Percentiles rank a stretch among this genome's conserved stretches.
Conservation (phyloP, 805 yeast species). For the Candida ipomoeae region DNA sequence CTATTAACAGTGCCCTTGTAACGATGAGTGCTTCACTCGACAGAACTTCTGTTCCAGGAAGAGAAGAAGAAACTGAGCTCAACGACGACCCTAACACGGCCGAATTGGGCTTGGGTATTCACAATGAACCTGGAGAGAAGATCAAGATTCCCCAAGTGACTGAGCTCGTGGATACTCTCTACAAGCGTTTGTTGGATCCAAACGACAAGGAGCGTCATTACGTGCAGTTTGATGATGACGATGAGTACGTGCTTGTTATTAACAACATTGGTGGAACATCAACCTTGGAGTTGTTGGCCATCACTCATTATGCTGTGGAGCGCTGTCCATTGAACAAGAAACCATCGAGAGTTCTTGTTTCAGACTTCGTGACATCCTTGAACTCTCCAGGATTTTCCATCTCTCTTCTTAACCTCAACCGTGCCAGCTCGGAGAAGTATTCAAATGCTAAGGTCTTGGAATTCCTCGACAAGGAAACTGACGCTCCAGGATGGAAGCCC, state of each 20-base stretch:
- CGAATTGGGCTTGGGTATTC: slow-evolving; percentile 94
- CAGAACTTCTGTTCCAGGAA: slow-evolving; percentile 87
- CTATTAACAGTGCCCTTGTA: slow-evolving; percentile 62
- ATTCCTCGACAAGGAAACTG: slow-evolving; percentile 65
- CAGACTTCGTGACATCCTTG: slow-evolving; percentile 83
- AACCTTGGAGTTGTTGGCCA: slow-evolving; percentile 68
- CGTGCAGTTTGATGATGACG: slow-evolving; percentile 61
- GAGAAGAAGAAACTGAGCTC: slow-evolving; percentile 41
- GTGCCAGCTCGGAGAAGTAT: slow-evolving; percentile 22
- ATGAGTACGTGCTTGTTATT: slow-evolving; percentile 65
- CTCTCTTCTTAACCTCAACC: slow-evolving; percentile 67
- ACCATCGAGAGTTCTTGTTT: slow-evolving; percentile 69
- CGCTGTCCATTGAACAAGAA: slow-evolving; percentile 49
- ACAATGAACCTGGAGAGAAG: slow-evolving; percentile 86
- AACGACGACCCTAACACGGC: slow-evolving; percentile 56
- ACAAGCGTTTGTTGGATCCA: slow-evolving; percentile 56
- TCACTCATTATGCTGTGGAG: slow-evolving; percentile 55
- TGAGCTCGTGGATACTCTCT: slow-evolving; percentile 51
- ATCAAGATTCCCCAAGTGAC: slow-evolving; percentile 70
- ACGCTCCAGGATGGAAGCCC: slow-evolving; percentile 80
- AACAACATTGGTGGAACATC: slow-evolving; percentile 93
- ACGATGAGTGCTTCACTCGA: slow-evolving; percentile 89
- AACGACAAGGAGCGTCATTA: slow-evolving; percentile 76
- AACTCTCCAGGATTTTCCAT: slow-evolving; percentile 91
- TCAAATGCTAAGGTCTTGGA: slow-evolving; percentile 33